These are phyloP conservation scores for Termitomyces bulborhizus DNA, from an alignment of 768 basidiomycete genomes.

Conservation along the genomic window DNA sequence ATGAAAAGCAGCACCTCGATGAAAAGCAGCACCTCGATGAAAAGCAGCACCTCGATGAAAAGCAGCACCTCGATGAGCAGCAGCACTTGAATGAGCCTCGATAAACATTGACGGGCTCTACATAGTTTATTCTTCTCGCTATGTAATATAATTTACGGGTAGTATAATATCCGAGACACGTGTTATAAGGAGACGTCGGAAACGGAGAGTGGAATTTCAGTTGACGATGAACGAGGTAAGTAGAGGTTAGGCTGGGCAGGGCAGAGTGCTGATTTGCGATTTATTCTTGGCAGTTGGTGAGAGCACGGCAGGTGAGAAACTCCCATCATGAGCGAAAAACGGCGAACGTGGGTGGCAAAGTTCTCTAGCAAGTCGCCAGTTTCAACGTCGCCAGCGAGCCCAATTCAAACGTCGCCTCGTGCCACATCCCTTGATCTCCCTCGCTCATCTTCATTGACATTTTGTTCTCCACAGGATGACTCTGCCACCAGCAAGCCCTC, in stretches of 20 bases:
- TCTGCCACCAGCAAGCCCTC: conserved; percentile 37
- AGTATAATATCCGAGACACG: not conserved
- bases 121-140: no score
- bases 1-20: no score
- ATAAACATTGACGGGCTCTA: no score
- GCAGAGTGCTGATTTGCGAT: not conserved
- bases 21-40: no score
- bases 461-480: conserved; percentile 7
- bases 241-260: not conserved
- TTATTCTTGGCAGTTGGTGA: not conserved
- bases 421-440: no score
- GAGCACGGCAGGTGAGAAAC: conserved; percentile 3
- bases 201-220: no score
- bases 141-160: no score
- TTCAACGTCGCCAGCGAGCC: no score
- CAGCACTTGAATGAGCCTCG: no score
- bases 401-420: no score
- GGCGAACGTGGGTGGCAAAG: conserved; percentile 29
- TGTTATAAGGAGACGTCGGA: not conserved
- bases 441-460: not conserved
- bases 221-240: not conserved
- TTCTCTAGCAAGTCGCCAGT: conserved; percentile 10
- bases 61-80: no score
- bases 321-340: conserved; percentile 21
- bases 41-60: no score